Conservation (phyloP, 192 early-diverging fungal species). For the Coemansia furcata region DNA sequence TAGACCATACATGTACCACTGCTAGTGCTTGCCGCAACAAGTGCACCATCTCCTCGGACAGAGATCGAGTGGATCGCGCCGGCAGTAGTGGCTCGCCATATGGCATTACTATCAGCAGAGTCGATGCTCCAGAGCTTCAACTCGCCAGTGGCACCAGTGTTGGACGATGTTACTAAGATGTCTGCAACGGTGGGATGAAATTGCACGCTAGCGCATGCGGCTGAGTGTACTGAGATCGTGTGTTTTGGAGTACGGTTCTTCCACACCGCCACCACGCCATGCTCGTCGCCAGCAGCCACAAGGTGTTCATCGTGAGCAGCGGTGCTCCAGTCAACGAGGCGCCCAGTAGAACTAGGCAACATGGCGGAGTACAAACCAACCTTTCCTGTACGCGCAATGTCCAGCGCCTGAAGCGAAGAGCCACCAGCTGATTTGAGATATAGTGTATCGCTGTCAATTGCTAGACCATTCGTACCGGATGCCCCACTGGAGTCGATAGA, state of each 20-base stretch:
- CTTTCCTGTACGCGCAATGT: slow-evolving; percentile 15
- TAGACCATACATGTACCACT: slow-evolving; percentile 20
- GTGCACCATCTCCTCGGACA: slow-evolving; percentile 34
- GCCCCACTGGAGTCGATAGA: slow-evolving; percentile 16
- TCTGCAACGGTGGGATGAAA: slow-evolving; percentile 48
- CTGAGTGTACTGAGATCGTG: slow-evolving; percentile 9
- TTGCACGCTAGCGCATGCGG: slow-evolving; percentile 19
- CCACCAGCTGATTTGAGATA: slow-evolving; percentile 34
- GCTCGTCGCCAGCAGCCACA: slow-evolving; percentile 25
- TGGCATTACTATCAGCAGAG: background rate
- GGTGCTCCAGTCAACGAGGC: slow-evolving; percentile 33
- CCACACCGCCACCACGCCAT: slow-evolving; percentile 39
- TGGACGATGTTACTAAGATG: slow-evolving; percentile 18
- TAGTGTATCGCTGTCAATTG: slow-evolving; percentile 21
- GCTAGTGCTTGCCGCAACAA: slow-evolving; percentile 30
- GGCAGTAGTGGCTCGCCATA: slow-evolving; percentile 15
- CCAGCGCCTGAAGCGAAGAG: slow-evolving; percentile 30
- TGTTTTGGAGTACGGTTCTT: slow-evolving; percentile 1
- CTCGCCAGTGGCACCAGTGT: slow-evolving; percentile 15
- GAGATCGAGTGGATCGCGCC: slow-evolving; percentile 27
- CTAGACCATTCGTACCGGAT: slow-evolving; percentile 33
- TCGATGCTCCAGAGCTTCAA: slow-evolving; percentile 33
- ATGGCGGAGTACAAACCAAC: slow-evolving; percentile 4
- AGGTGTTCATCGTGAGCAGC: slow-evolving; percentile 24
- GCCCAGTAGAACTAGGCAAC: slow-evolving; percentile 7